Evolutionary conservation across 2,329 filamentous ascomycete species (phyloP).

Genomic region (Paraphaeosphaeria sporulosa): DNA sequence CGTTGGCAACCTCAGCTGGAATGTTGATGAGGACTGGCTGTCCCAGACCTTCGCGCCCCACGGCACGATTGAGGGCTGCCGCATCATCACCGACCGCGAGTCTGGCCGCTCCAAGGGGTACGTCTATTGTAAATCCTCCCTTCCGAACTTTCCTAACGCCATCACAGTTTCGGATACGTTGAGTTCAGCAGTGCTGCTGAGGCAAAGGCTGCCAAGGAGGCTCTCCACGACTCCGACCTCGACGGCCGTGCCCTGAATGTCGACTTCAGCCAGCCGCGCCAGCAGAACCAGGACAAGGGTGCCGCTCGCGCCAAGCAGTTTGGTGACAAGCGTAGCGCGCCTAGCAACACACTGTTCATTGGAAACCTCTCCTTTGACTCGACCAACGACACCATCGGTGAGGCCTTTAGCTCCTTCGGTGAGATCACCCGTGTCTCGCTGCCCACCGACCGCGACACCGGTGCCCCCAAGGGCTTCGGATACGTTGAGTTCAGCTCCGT

Average conservation of each 20-base stretch:
- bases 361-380: conserved; percentile 89
- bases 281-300: conserved; percentile 52
- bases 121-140: conserved; percentile 30
- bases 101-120: conserved; percentile 83
- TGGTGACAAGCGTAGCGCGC: conserved; percentile 80
- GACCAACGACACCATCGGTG: conserved; percentile 76
- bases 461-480: conserved; percentile 88
- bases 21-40: conserved; percentile 83
- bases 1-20: conserved; percentile 90
- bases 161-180: conserved; percentile 80
- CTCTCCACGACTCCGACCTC: conserved; percentile 76
- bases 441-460: conserved; percentile 85
- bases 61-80: conserved; percentile 74
- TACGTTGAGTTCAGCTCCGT: conserved; percentile 85
- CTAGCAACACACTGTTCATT: conserved; percentile 87
- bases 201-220: conserved; percentile 75
- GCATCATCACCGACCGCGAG: conserved; percentile 84
- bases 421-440: conserved; percentile 82
- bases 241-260: conserved; percentile 80
- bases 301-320: conserved; percentile 70
- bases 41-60: conserved; percentile 82
- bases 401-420: conserved; percentile 76
- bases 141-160: conserved; percentile 31
- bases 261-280: conserved; percentile 76
- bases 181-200: conserved; percentile 76